Evolutionary conservation across 1,139 yeast genomes (phyloP).

Genomic region (Waltiozyma sp.): DNA sequence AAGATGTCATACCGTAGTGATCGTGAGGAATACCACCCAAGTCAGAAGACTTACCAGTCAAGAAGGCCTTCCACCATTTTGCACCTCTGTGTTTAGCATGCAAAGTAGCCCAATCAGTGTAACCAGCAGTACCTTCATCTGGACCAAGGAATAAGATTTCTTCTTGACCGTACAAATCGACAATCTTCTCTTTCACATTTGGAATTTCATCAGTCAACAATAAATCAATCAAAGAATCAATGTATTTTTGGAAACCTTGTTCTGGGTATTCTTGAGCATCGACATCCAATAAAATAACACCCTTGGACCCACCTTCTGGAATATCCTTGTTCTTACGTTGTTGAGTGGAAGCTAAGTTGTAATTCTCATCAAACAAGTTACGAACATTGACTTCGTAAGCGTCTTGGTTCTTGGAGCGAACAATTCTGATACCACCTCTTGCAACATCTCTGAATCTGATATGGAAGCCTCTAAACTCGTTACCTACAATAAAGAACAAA

Average conservation of each 20-base stretch:
- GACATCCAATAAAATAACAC: conserved; percentile 76
- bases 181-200: conserved; percentile 56
- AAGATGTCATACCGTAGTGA: conserved; percentile 94
- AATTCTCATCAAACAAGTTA: conserved; percentile 90
- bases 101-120: conserved; percentile 96
- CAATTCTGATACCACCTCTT: conserved; percentile 96
- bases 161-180: conserved; percentile 71
- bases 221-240: conserved; percentile 82
- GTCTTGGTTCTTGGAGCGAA: conserved; percentile 75
- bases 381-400: conserved; percentile 80
- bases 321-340: conserved; percentile 96
- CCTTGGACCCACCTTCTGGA: conserved; percentile 98
- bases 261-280: conserved; percentile 75
- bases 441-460: conserved; percentile 95
- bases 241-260: conserved; percentile 84
- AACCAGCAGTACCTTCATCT: conserved; percentile 94
- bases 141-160: conserved; percentile 97
- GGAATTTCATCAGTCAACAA: conserved; percentile 32
- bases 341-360: conserved; percentile 91
- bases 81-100: conserved; percentile 93
- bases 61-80: conserved; percentile 98
- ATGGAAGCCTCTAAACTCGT: conserved; percentile 96
- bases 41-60: conserved; percentile 88
- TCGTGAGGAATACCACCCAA: conserved; percentile 98
- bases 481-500: conserved; percentile 91